These are phyloP conservation scores for Fraxinus paxiana DNA, from an alignment of 305 asterid genomes.

Conservation along the genomic window DNA sequence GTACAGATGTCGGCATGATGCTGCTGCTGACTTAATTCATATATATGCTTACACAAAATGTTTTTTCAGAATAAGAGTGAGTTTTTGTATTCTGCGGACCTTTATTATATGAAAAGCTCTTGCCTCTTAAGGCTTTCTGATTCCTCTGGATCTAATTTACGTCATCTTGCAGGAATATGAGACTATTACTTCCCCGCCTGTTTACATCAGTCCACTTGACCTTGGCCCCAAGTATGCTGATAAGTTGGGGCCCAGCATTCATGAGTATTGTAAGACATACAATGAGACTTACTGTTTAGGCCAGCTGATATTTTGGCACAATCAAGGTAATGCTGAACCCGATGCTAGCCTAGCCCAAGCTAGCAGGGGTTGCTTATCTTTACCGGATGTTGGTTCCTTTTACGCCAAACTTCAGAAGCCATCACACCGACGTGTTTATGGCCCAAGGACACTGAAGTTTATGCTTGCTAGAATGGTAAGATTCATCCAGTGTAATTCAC, in stretches of 20 bases:
- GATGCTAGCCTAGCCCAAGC: slow-evolving; percentile 66
- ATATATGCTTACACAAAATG: slow-evolving; percentile 80
- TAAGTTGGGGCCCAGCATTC: slow-evolving; percentile 76
- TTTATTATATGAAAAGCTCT: background rate
- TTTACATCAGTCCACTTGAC: slow-evolving; percentile 85
- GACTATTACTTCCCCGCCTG: slow-evolving; percentile 83
- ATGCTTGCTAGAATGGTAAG: slow-evolving; percentile 91
- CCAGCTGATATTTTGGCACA: slow-evolving; percentile 88
- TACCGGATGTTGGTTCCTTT: slow-evolving; percentile 90
- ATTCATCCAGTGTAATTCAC: background rate
- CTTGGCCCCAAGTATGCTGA: slow-evolving; percentile 84
- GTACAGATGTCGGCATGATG: slow-evolving; percentile 86
- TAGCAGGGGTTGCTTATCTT: slow-evolving; percentile 88
- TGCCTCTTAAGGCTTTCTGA: slow-evolving; percentile 9
- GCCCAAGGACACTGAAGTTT: slow-evolving; percentile 80
- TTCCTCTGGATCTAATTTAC: slow-evolving; percentile 13
- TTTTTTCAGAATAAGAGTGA: slow-evolving; percentile 69
- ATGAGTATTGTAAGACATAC: slow-evolving; percentile 86
- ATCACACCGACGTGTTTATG: slow-evolving; percentile 89
- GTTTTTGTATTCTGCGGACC: slow-evolving; percentile 27
- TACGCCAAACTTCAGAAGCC: slow-evolving; percentile 89
- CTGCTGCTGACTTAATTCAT: slow-evolving; percentile 98
- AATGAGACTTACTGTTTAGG: slow-evolving; percentile 87
- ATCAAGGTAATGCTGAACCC: slow-evolving; percentile 74
- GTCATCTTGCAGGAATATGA: slow-evolving; percentile 65